Evolutionary conservation across 1,284 basidiomycete genomes (phyloP), one percentile per base, ranked within the genome.

Genomic region (Paramarasmius palmivorus): DNA sequence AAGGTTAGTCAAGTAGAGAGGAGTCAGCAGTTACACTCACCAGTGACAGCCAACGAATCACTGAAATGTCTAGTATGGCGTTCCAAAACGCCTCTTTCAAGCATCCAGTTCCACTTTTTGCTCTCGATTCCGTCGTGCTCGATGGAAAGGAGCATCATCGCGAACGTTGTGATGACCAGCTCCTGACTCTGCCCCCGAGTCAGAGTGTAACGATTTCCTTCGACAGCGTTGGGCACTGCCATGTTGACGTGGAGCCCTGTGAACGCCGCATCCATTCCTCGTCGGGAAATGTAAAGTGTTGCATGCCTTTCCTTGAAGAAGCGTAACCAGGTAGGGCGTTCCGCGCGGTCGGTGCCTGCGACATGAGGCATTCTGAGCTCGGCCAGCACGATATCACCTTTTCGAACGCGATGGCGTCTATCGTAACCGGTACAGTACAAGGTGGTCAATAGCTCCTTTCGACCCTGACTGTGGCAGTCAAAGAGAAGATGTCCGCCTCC

Each of bases 381-480:
- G 6, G 63, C 62, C 29, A 65, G 50, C 26, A 53, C 56, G 45
- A 61, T 56, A 54, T 63, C 62, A 3, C 62, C 61, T 22, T 8
- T 6, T 15, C 54, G 56, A 26, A 54, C 35, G 15, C 12, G 15
- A 23, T 52, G 54, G n/a, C 62, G 57, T 45, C 55, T 52, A 22
- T 62, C 61, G 54, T 65, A 61, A 1, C 59, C 56, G 7, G 62
- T 63, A 57, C 62, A 63, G 49, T 63, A 65, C 9, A 65, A 49
- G 35, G 62, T 62, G 20, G 57, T 52, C 39, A 65, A 48, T 20
- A 63, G 56, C 37, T 62, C 61, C 19, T 37, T 39, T 10, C 58
- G 53, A 12, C 56, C 57, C 45, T 49, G 36, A 36, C 49, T 58
- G 36, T 54, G 53, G 15, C 54, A 53, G 34, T 60, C 58, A 26